Evolutionary conservation across 805 yeast species (phyloP).

Genomic region (Saccharomyces jurei): DNA sequence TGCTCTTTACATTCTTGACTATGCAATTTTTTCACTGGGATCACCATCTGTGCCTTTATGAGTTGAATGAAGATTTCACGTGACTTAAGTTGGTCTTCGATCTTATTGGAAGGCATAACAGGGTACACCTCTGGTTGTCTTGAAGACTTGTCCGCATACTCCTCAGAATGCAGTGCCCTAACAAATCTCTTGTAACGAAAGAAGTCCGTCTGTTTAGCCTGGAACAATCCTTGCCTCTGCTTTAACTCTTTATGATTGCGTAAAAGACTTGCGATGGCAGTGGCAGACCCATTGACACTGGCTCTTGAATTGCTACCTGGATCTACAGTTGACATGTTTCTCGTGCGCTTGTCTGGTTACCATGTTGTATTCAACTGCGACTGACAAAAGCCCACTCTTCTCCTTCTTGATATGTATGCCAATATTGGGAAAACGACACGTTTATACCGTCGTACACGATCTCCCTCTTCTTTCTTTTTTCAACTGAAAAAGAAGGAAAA

Average conservation of each 20-base stretch:
- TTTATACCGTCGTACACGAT: neutral
- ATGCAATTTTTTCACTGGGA: conserved; percentile 69
- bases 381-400: neutral
- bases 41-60: conserved; percentile 64
- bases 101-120: conserved; percentile 28
- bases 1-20: conserved; percentile 56
- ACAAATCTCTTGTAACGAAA: conserved; percentile 79
- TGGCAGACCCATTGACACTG: conserved; percentile 38
- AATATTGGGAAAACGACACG: neutral
- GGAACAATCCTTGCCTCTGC: conserved; percentile 72
- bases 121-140: conserved; percentile 43
- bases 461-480: neutral
- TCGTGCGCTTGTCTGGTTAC: conserved; percentile 1
- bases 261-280: conserved; percentile 63
- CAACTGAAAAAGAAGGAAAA: neutral
- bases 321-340: neutral
- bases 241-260: conserved; percentile 62
- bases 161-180: conserved; percentile 68
- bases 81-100: conserved; percentile 44
- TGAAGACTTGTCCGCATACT: conserved; percentile 48
- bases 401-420: neutral
- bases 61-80: conserved; percentile 54
- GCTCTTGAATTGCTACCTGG: neutral
- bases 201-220: conserved; percentile 66
- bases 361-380: neutral